Base-by-base conservation (phyloP, 139 green algal genomes). In the Coelastrella sp. region DNA sequence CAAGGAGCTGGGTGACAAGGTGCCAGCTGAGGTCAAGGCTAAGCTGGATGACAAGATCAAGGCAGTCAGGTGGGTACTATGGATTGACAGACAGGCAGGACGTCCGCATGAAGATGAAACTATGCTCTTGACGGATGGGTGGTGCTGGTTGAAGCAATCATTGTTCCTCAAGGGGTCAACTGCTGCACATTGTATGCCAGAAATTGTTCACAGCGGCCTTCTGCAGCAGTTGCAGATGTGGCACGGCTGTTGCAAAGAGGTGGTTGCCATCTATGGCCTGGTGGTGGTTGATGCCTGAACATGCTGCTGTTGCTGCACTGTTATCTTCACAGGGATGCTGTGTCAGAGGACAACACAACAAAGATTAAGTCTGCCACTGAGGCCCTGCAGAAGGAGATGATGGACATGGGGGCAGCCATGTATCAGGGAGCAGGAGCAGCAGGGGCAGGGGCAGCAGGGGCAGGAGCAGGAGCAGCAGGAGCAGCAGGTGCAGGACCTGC, bases 1-100 rank as follows among this genome's bases (percentile, higher is more conserved):
- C 49, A 98, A 99, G 93, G 98, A 99, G 94, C 95, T 99, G 88
- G 97, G 93, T 14, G 98, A 98, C 91, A 99, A 99, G 96, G 93
- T 97, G 59, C 93, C 96, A 7, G 95, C 93, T 19, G 96, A 98
- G 0, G 85, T 96, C 24, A 97, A 98, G 96, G 17, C 85, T n/a
- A 98, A 97, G 94, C 95, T 99, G 7, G 96, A 99, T 92, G 96
- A 68, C 22, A 98, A 98, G 94, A 74, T 99, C 10, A 91, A 79
- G 4, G 94, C 94, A 35, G 92, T 99, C 24, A 95, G 96, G 86
- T 89, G 72, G 7, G 85, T 14, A 72, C 12, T 72, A 4, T 49
- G 3, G 35, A 49, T 49, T 3, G 35, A 49, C 35, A 49, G 35
- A 49, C 35, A 3, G 35, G 35, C 35, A 49, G 35, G 3, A 49